Base-by-base conservation (phyloP, 306 rosid species). In the Cucurbita pepo region DNA sequence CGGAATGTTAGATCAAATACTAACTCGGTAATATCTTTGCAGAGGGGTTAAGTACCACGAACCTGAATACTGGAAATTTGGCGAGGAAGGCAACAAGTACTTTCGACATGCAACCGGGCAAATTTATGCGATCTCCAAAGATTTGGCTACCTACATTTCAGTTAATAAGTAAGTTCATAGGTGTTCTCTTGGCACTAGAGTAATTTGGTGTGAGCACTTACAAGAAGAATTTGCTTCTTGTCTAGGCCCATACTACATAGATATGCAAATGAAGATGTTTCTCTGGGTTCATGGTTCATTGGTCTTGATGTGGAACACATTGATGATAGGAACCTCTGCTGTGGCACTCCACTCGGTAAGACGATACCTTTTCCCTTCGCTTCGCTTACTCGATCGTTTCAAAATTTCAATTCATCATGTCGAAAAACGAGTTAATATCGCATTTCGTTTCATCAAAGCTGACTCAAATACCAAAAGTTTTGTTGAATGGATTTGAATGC, bases 1-100 rank as follows among this genome's bases (percentile, higher is more conserved):
- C 50, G 55, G 56, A 7, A 19, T 25, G 30, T 48, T 41, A 4
- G 40, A 19, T 78, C 64, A 38, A 38, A 74, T 51, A 45, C 48
- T 37, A 11, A 48, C 19, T 2, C 61, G 53, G 36, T 54, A 22
- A 55, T 45, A 59, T 78, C 16, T 55, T 56, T 63, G 71, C 79
- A 86, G 90, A 69, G 85, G 81, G 51, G 83, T 72, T 70, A 81
- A 73, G 82, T 86, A 86, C 71, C 90, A 81, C 15, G 90, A 86
- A 63, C 90, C 90, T 13, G 90, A 86, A 74, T 86, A 83, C 72
- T 86, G 90, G 90, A 86, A 86, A 73, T 86, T 86, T 40, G 87
- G 90, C 37, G 90, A 86, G 77, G 85, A 83, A 52, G 90, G 90
- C 80, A 86, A 83, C 54, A 86, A 83, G 79, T 86, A 86, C 59